phyloP scores from a whole-genome alignment of 192 early-diverging fungal genomes.

The Coemansia sp. region DNA sequence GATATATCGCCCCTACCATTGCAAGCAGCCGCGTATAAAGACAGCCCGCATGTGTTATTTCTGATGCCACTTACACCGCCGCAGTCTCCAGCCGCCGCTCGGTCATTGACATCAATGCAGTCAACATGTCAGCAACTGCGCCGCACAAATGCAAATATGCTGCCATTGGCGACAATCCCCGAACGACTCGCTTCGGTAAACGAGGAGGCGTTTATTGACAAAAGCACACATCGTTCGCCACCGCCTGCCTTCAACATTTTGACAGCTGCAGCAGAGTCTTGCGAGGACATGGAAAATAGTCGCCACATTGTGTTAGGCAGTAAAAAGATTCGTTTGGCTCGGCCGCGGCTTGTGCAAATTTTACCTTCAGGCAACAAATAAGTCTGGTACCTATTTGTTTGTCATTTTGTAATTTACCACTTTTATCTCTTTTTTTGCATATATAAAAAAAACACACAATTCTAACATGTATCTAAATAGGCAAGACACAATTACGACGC shows the following conservation, averaged over 20 bases:
- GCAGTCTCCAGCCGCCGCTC: slow-evolving; percentile 17
- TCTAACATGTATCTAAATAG: background rate
- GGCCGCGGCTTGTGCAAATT: slow-evolving; percentile 46
- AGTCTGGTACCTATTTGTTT: slow-evolving; percentile 8
- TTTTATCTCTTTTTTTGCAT: background rate
- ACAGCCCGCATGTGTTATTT: slow-evolving; percentile 15
- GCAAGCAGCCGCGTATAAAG: background rate
- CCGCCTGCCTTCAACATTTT: background rate
- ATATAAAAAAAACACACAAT: background rate
- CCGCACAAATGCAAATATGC: background rate
- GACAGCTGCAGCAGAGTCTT: background rate
- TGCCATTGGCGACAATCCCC: slow-evolving; percentile 14
- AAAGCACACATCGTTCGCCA: background rate
- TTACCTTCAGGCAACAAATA: slow-evolving; percentile 13
- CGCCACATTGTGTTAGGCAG: slow-evolving; percentile 35
- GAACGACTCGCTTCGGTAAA: background rate
- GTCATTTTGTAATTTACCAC: slow-evolving; percentile 2
- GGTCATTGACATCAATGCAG: slow-evolving; percentile 3
- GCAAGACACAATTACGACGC: background rate
- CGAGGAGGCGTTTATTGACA: background rate
- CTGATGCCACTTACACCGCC: slow-evolving; percentile 29
- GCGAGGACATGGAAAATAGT: slow-evolving; percentile 14
- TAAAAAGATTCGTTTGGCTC: slow-evolving; percentile 44
- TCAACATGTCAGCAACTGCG: slow-evolving; percentile 1
- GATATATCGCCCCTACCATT: background rate